Evolutionary conservation across 805 yeast species (phyloP), one percentile per base, ranked within the genome.

Genomic region (Sugiyamaella chiloensis): DNA sequence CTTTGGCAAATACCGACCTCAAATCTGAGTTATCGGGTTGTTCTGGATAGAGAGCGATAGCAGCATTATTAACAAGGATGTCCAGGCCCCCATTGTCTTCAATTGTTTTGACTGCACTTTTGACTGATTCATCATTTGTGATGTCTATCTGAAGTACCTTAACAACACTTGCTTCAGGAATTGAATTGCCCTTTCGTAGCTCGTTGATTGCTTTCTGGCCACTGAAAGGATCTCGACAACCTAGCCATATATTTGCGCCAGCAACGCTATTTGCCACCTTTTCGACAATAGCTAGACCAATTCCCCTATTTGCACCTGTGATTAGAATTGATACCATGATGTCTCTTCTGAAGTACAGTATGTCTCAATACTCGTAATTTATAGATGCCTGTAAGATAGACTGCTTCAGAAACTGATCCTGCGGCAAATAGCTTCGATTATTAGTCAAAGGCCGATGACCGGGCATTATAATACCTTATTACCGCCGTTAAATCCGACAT

Each of bases 11-110:
- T 11, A 11, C 29, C 11, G 29, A 7, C 29, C 29, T 26, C 11
- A 8, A 11, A 26, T 26, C 29, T 11, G 29, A 8, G 29, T 7
- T 11, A 26, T 26, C 29, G n/a, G n/a, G n/a, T n/a, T n/a, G 17
- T 5, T 40, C 44, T 7, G 8, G 20, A 14, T 19, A 37, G 8
- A 24, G 4, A 16, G 27, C 16, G 19, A 40, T 40, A 27, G 39
- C 44, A 14, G 44, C 44, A 14, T 40, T 40, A 16, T 40, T 40
- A 16, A 40, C 44, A 11, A 40, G 40, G 8, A 23, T 40, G 27
- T 40, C 44, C 44, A 40, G 20, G 6, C 6, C 6, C 20, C 16
- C 40, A 7, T 26, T 26, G 7, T 26, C 9, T 8, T 11, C 29
- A 7, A 26, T 11, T 11, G 7, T 11, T 11, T 26, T 26, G 9